Evolutionary conservation across 148 eudicot genomes (phyloP).

Genomic region (Chenopodium suecicum): DNA sequence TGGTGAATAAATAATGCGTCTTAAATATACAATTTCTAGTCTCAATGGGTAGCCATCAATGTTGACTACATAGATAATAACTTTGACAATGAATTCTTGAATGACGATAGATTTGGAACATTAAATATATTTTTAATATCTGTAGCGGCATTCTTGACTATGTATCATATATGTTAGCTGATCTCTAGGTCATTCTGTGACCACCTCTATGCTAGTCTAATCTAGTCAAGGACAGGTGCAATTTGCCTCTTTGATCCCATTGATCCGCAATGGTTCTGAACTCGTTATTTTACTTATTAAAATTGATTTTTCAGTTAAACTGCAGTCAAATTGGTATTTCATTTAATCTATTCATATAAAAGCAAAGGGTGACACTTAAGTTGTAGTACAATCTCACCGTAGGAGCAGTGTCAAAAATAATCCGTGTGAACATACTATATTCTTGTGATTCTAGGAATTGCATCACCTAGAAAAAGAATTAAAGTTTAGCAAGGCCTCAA

Average conservation of each 20-base stretch:
- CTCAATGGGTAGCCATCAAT: background rate
- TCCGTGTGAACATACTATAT: constrained; percentile 81
- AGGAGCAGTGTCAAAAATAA: constrained; percentile 94
- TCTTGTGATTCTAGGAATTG: constrained; percentile 88
- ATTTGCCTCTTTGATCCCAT: background rate
- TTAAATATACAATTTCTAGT: background rate
- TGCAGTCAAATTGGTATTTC: background rate
- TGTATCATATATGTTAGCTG: background rate
- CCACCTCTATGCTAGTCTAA: background rate
- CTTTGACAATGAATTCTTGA: background rate
- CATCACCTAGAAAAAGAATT: constrained; percentile 58
- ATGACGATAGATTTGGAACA: background rate
- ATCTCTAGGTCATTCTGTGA: background rate
- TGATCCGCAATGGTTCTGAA: background rate
- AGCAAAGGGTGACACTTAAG: background rate
- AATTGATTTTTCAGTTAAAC: background rate
- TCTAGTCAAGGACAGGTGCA: background rate
- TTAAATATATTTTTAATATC: background rate
- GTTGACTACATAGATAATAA: background rate
- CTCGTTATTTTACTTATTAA: background rate
- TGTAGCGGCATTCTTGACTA: background rate
- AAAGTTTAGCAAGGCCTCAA: background rate
- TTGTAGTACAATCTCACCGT: constrained; percentile 51
- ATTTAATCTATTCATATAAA: background rate
- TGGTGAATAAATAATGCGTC: background rate